These are phyloP conservation scores for Hyaloscypha bicolor DNA, from an alignment of 495 filamentous ascomycete species.

Conservation along the genomic window DNA sequence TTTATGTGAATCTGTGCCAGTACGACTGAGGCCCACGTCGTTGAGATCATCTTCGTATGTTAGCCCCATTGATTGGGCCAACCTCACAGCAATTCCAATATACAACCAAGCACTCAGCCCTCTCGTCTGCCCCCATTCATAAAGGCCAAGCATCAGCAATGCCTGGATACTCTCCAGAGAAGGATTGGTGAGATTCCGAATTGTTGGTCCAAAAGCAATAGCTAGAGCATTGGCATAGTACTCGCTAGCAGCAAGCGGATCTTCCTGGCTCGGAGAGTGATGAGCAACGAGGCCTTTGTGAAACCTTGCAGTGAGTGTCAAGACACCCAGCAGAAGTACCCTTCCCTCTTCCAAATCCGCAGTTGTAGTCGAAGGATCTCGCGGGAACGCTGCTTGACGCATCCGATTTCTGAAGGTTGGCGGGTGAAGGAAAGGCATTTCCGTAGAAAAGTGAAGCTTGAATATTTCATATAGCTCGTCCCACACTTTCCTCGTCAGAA, in stretches of 20 bases:
- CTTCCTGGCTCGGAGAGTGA: conserved; percentile 50
- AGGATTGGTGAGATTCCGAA: conserved; percentile 50
- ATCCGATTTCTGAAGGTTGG: conserved; percentile 68
- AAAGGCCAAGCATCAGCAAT: conserved; percentile 78
- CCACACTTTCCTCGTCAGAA: conserved; percentile 71
- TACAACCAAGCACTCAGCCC: conserved; percentile 79
- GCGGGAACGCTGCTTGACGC: conserved; percentile 37
- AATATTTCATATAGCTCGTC: conserved; percentile 77
- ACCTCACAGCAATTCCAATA: conserved; percentile 75
- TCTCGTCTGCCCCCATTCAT: conserved; percentile 79
- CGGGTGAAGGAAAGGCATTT: conserved; percentile 81
- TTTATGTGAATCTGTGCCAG: conserved; percentile 20
- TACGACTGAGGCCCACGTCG: conserved; percentile 20
- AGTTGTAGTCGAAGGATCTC: conserved; percentile 30
- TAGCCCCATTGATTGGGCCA: conserved; percentile 70
- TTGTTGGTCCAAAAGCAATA: conserved; percentile 59
- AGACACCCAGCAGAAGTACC: conserved; percentile 72
- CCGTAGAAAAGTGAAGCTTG: conserved; percentile 78
- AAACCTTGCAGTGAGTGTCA: conserved; percentile 80
- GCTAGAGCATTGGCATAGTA: conserved; percentile 76
- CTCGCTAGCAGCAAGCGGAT: conserved; percentile 72
- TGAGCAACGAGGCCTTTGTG: conserved; percentile 69
- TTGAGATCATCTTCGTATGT: conserved; percentile 59
- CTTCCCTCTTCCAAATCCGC: conserved; percentile 46
- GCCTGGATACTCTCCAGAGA: conserved; percentile 75